A percentile compares a stretch with the other conserved stretches of the same genome.
These are phyloP conservation scores for Auxenochlorella protothecoides DNA, from an alignment of 139 green algal species.

Conservation along the genomic window DNA sequence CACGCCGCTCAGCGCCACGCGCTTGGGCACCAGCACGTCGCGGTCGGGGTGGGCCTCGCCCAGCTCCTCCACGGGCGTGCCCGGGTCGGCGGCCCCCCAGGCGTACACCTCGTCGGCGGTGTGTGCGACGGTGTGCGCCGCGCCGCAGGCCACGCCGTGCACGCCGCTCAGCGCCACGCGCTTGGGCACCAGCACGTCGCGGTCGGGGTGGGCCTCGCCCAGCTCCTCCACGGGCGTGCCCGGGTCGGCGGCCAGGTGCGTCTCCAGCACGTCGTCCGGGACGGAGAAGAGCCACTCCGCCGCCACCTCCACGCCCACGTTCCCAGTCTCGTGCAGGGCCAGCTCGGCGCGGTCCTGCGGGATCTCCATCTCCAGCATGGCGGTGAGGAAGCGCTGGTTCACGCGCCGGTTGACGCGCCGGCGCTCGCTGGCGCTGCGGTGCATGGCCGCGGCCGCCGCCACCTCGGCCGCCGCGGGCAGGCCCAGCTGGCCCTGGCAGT, in stretches of 20 bases:
- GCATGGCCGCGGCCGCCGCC: slow-evolving; percentile 6
- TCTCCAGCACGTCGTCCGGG: slow-evolving; percentile 39
- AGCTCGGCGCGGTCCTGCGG: slow-evolving; percentile 46
- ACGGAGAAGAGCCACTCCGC: slow-evolving; percentile 77
- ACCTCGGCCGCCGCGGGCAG: slow-evolving; percentile 45
- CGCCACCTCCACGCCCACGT: slow-evolving; percentile 80
- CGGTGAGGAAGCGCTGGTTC: slow-evolving; percentile 66
- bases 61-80: slow-evolving; percentile 19
- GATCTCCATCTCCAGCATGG: slow-evolving; percentile 86
- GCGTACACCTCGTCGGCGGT: slow-evolving; percentile 53
- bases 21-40: slow-evolving; percentile 25
- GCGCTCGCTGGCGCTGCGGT: slow-evolving; percentile 20
- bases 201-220: slow-evolving; percentile 12
- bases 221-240: slow-evolving; percentile 20
- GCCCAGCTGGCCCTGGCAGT: slow-evolving; percentile 74
- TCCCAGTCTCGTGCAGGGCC: slow-evolving; percentile 72
- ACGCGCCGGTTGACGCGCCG: slow-evolving; percentile 27
- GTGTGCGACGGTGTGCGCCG: slow-evolving; percentile 61
- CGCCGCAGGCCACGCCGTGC: slow-evolving; percentile 45
- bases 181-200: slow-evolving; percentile 25
- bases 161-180: slow-evolving; percentile 43
- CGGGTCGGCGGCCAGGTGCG: slow-evolving; percentile 27
- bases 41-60: slow-evolving; percentile 14
- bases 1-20: slow-evolving; percentile 43
- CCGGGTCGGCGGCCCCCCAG: slow-evolving; percentile 49